Base-by-base conservation (phyloP, 2,329 filamentous ascomycete genomes). In the Dryadomyces quercus-mongolicae region DNA sequence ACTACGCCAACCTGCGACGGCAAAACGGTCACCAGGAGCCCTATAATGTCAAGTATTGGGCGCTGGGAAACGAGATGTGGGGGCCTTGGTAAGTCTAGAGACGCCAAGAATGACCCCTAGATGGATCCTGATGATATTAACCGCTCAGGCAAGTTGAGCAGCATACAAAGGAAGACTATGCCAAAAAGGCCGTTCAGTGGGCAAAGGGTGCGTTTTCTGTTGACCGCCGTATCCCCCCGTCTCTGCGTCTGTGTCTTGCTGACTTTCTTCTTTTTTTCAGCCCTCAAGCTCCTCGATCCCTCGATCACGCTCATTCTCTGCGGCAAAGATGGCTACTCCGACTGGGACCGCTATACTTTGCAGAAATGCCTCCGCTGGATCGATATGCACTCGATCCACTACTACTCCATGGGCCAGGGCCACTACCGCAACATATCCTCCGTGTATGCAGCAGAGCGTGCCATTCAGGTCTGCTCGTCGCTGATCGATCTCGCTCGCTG, bases 21-120 rank as follows among this genome's bases (percentile, higher is more conserved):
- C 76, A 84, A 61, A 85, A 93, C 68, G 88, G 88, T 12, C 82
- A 80, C 36, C 75, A 84, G 54, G 79, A 89, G 69, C 88, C 88
- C 5, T 92, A 92, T 69, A 83, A 84, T 56, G 74, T 91, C 62
- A 89, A 88, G 69, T 92, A 91, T 74, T 93, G 88, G 88, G 86
- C 86, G 1, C 77, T 93, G 25, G 88, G 88, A 10, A 93, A 93
- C 68, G 82, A 86, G 65, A 73, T 76, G 66, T 85, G 78, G 77
- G 82, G 82, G 5, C 77, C 80, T 18, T 60, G 56, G 18, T 56
- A 16, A 18, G 55, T 49, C 4, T 8, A 31, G 25, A 4, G 25
- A 4, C 8, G 25, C 25, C 25, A 31, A 31, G 25, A 31, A 31
- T 31, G 25, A 4, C 25, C 8, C 25, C 25, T 31, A 8, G 8